Evolutionary conservation across 140 eudicot genomes (phyloP), one percentile per base, ranked within the genome.

Genomic region (Stevia rebaudiana): DNA sequence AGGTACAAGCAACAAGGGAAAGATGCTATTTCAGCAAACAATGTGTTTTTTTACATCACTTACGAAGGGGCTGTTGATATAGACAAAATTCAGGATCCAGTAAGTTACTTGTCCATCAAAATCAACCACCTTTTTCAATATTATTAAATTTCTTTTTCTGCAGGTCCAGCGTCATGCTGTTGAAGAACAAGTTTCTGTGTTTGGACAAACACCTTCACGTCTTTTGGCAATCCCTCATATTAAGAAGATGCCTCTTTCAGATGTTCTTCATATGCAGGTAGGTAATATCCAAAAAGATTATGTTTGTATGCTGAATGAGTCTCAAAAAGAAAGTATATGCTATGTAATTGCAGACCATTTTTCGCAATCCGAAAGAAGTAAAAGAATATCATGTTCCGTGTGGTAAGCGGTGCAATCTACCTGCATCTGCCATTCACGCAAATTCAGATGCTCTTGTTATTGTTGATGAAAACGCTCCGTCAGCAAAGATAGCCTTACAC

Each of bases 1-100:
- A 94, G 99, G 88, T 86, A 94, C 71, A 94, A 94, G 83, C 99
- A 94, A 80, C 88, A 87, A 59, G 99, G 99, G 76, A 88, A 85
- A 78, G 97, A 85, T 43, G 99, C 99, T 46, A 79, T 86, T 64
- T 72, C 76, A 43, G 95, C 99, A 19, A 71, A 76, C 57, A 91
- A 91, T 83, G 95, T 87, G 55, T 91, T 84, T 89, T 88, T 85
- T 52, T 86, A 94, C 57, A 77, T 82, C 64, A 85, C 94, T 5
- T 94, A 88, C 60, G 99, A 83, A 78, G 99, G 99, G 61, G 86
- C 94, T n/a, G 91, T 94, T 18, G 86, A 83, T 74, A 83, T 94
- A 47, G 95, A 94, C 74, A 88, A 80, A 74, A 81, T 94, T 33
- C 64, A 69, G 42, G 99, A 94, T 49, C 95, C 99, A 39, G 99